Conservation (phyloP, 169 alveolate species). For the Eimeria necatrix region DNA sequence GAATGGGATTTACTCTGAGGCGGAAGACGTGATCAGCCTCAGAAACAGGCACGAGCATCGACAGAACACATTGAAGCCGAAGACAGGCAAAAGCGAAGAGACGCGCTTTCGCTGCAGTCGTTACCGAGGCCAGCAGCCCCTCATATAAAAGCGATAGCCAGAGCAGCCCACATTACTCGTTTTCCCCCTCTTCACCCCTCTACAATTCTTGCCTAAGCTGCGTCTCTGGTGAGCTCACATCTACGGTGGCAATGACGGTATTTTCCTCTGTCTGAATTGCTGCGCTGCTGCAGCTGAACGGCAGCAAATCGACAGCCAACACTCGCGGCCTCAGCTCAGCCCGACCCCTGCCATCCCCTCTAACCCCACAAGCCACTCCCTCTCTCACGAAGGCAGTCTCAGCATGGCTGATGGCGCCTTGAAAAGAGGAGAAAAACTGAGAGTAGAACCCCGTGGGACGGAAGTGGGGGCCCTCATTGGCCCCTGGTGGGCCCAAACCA, state of each 20-base stretch:
- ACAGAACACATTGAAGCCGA: not conserved
- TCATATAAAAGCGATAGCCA: not conserved
- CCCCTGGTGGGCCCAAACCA: slow-evolving; percentile 37
- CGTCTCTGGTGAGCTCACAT: not conserved
- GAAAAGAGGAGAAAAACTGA: slow-evolving; percentile 53
- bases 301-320: slow-evolving; percentile 27
- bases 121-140: no score
- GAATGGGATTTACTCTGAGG: no score
- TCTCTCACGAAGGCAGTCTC: slow-evolving; percentile 1
- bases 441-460: slow-evolving; percentile 52
- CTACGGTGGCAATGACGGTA: slow-evolving; percentile 42
- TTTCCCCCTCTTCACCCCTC: not conserved
- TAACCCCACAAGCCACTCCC: slow-evolving; percentile 46
- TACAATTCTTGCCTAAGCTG: not conserved
- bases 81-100: no score
- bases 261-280: slow-evolving; percentile 59
- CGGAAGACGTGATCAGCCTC: no score
- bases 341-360: slow-evolving; percentile 37
- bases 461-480: not conserved
- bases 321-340: slow-evolving; percentile 55
- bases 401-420: slow-evolving; percentile 16
- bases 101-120: no score
- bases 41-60: not conserved
- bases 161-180: not conserved
- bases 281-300: slow-evolving; percentile 69